phyloP scores from a whole-genome alignment of 108 stramenopile species.

The Cyclotella kingstonii region DNA sequence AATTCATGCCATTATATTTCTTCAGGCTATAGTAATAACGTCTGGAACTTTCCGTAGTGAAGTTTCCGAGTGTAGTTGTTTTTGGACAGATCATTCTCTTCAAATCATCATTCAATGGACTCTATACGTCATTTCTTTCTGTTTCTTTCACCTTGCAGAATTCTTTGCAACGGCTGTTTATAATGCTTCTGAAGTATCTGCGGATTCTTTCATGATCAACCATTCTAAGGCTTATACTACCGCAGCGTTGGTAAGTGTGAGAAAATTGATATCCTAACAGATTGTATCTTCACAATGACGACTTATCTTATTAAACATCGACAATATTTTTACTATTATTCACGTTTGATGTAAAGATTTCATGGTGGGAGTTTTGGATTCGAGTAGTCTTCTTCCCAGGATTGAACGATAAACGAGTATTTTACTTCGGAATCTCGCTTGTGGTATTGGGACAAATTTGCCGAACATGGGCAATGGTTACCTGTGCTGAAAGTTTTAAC shows the following conservation, averaged over 20 bases:
- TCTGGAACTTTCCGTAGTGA: conserved; percentile 7
- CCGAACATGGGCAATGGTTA: conserved; percentile 89
- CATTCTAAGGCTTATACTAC: conserved; percentile 89
- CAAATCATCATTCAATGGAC: conserved; percentile 65
- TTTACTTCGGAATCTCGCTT: conserved; percentile 57
- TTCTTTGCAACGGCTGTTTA: conserved; percentile 78
- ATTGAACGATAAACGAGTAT: conserved; percentile 23
- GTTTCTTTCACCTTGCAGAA: conserved; percentile 82
- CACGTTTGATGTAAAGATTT: conserved; percentile 50
- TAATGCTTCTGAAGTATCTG: conserved; percentile 62
- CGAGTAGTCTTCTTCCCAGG: conserved; percentile 59
- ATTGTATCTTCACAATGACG: too few relatives aligned
- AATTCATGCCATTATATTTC: conserved; percentile 34
- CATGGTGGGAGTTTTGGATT: conserved; percentile 83
- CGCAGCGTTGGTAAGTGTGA: conserved; percentile 72
- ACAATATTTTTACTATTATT: background rate
- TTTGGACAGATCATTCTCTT: conserved; percentile 17
- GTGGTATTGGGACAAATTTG: conserved; percentile 73
- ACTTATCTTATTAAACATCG: too few relatives aligned
- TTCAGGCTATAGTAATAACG: conserved; percentile 9
- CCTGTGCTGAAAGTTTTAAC: conserved; percentile 91
- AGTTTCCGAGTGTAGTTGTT: background rate
- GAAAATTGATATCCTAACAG: too few relatives aligned
- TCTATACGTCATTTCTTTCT: conserved; percentile 61
- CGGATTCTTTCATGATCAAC: conserved; percentile 91